Conservation (phyloP, 2,329 filamentous ascomycete species). For the Cadophora malorum region DNA sequence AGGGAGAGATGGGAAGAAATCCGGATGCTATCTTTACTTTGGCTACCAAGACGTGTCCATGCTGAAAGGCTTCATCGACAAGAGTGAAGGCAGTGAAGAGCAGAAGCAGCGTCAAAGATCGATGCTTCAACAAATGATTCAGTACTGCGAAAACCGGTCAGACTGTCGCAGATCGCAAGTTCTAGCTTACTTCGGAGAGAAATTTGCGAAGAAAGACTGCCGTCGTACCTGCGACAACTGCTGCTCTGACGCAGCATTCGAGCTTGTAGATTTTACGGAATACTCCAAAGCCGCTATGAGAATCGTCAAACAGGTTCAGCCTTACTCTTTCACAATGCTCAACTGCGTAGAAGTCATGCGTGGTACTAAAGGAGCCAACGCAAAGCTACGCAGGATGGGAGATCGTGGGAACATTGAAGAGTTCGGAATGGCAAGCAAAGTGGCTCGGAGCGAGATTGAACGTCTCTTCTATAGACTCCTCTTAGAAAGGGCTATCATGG, state of each 20-base stretch:
- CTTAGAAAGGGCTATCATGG: slow-evolving; percentile 73
- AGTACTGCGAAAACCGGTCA: slow-evolving; percentile 87
- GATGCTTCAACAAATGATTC: slow-evolving; percentile 85
- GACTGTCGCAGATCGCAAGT: slow-evolving; percentile 90
- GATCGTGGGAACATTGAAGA: slow-evolving; percentile 50
- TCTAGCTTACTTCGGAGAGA: slow-evolving; percentile 92
- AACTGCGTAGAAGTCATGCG: slow-evolving; percentile 86
- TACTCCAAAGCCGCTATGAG: slow-evolving; percentile 74
- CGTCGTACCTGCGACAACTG: slow-evolving; percentile 87
- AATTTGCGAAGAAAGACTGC: slow-evolving; percentile 76
- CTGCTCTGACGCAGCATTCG: slow-evolving; percentile 72
- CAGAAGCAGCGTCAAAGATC: slow-evolving; percentile 84
- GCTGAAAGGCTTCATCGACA: slow-evolving; percentile 80
- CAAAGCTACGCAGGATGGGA: slow-evolving; percentile 53
- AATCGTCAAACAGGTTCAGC: slow-evolving; percentile 65
- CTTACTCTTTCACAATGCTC: slow-evolving; percentile 70
- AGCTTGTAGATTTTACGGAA: slow-evolving; percentile 76
- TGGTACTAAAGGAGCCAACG: slow-evolving; percentile 64
- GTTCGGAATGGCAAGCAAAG: slow-evolving; percentile 70
- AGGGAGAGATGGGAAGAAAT: slow-evolving; percentile 85
- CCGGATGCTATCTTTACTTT: slow-evolving; percentile 91
- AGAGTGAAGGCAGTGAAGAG: slow-evolving; percentile 75
- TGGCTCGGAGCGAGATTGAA: slow-evolving; percentile 80
- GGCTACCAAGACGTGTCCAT: slow-evolving; percentile 77
- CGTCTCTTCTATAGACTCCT: slow-evolving; percentile 82